These are phyloP conservation scores for Aspergillus intermedius DNA, from an alignment of 2,329 filamentous ascomycete species.

Conservation along the genomic window DNA sequence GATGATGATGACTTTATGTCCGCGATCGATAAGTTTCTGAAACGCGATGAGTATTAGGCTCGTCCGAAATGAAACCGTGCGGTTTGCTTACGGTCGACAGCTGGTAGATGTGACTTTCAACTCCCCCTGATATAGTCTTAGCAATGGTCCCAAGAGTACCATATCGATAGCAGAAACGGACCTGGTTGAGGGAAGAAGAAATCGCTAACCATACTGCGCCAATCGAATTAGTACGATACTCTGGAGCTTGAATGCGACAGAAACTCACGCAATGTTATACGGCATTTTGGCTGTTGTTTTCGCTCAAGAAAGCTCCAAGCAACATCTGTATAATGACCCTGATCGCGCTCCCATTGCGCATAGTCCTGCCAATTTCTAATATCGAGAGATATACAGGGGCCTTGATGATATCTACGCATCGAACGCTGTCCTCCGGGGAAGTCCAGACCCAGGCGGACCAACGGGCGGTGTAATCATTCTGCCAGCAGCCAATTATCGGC, in stretches of 20 bases:
- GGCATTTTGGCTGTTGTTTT: slow-evolving; percentile 46
- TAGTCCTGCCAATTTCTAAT: background rate
- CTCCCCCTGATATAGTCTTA: slow-evolving; percentile 53
- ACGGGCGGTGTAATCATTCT: slow-evolving; percentile 16
- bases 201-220: slow-evolving; percentile 81
- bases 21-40: slow-evolving; percentile 88
- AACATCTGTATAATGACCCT: background rate
- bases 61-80: background rate
- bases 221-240: slow-evolving; percentile 19
- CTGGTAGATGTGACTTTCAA: slow-evolving; percentile 98
- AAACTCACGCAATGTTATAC: slow-evolving; percentile 62
- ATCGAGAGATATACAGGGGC: background rate
- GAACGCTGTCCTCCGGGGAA: slow-evolving; percentile 2
- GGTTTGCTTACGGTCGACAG: slow-evolving; percentile 60
- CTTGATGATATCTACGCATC: background rate
- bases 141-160: background rate
- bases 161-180: slow-evolving; percentile 18
- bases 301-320: slow-evolving; percentile 10
- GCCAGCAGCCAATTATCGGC: slow-evolving; percentile 6
- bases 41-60: slow-evolving; percentile 5
- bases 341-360: slow-evolving; percentile 15
- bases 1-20: slow-evolving; percentile 96
- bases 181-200: slow-evolving; percentile 97
- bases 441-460: slow-evolving; percentile 14
- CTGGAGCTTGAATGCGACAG: slow-evolving; percentile 2